These are phyloP conservation scores for Telopea speciosissima DNA, from an alignment of 177 flowering plant species.

Conservation along the genomic window DNA sequence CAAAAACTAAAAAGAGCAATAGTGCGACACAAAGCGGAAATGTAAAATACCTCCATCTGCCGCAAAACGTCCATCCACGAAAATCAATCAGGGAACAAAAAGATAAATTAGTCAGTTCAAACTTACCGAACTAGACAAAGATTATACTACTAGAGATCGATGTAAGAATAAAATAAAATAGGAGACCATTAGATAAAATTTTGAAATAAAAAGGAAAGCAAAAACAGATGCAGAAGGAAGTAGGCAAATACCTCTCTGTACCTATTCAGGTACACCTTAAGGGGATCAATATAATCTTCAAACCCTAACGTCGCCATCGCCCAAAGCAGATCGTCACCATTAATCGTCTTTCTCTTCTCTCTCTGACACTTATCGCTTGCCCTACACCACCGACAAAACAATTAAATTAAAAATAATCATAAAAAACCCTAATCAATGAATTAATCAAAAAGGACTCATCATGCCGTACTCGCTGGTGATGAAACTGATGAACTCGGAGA, in stretches of 20 bases:
- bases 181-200: not conserved
- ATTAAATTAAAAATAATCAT: not conserved
- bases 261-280: slow-evolving; percentile 25
- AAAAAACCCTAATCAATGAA: not conserved
- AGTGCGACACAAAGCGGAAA: not conserved
- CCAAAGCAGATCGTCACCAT: slow-evolving; percentile 38
- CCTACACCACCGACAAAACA: slow-evolving; percentile 9
- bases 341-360: slow-evolving; percentile 36
- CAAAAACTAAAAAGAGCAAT: too few species aligned
- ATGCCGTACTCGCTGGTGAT: slow-evolving; percentile 31
- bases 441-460: not conserved
- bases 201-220: too few species aligned
- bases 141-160: not conserved
- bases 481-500: slow-evolving; percentile 39
- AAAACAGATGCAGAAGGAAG: not conserved
- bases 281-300: slow-evolving; percentile 34
- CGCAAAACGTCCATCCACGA: not conserved
- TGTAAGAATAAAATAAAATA: not conserved
- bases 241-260: slow-evolving; percentile 26
- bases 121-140: not conserved
- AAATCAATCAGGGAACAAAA: slow-evolving; percentile 6
- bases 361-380: slow-evolving; percentile 39
- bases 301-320: slow-evolving; percentile 37
- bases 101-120: slow-evolving; percentile 9
- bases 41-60: slow-evolving; percentile 24